Conservation (phyloP, 305 asterid species). For the Nicotiana rustica region DNA sequence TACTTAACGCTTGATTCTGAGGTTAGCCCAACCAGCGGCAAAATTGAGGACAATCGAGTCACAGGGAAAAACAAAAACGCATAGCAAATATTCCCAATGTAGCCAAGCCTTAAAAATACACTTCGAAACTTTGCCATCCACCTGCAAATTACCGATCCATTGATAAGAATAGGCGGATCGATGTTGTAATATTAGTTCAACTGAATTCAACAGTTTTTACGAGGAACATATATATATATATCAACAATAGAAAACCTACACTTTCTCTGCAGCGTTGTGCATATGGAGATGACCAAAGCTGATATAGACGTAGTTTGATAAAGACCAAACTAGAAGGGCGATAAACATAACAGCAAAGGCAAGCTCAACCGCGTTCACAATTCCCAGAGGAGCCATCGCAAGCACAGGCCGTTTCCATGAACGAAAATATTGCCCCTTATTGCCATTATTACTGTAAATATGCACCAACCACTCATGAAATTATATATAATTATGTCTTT, state of each 20-base stretch:
- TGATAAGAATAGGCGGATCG: neutral
- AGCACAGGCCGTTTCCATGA: constrained; percentile 53
- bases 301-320: constrained; percentile 54
- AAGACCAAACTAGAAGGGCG: constrained; percentile 66
- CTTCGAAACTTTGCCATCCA: constrained; percentile 69
- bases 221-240: no score
- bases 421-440: constrained; percentile 35
- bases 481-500: no score
- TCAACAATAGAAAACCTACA: constrained; percentile 42
- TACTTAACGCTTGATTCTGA: constrained; percentile 60
- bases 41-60: constrained; percentile 51
- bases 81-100: constrained; percentile 68
- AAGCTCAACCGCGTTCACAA: constrained; percentile 63
- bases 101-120: constrained; percentile 60
- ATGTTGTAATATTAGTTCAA: no score
- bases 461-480: neutral
- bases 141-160: constrained; percentile 37
- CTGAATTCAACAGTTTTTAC: no score
- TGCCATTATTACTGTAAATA: constrained; percentile 26
- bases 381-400: constrained; percentile 65
- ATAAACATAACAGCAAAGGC: constrained; percentile 59
- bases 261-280: constrained; percentile 51
- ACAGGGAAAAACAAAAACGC: constrained; percentile 54
- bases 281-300: constrained; percentile 60
- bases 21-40: constrained; percentile 57